Conservation (phyloP, 2,329 filamentous ascomycete genomes). For the Fusarium fujikuroi region DNA sequence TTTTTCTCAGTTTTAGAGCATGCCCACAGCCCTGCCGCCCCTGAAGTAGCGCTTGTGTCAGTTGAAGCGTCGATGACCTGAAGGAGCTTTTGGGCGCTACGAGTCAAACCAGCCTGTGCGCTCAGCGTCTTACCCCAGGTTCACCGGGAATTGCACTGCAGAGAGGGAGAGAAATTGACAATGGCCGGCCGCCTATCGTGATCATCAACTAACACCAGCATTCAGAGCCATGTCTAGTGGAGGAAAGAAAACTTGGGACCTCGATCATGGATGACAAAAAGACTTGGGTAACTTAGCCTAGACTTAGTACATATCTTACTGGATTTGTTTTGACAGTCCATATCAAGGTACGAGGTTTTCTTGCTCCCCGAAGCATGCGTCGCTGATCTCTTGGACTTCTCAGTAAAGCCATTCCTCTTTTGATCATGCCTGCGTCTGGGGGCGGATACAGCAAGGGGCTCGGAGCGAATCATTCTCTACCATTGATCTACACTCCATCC, state of each 20-base stretch:
- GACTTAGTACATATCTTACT: not conserved
- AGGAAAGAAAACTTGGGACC: not conserved
- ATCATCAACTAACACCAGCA: conserved; percentile 24
- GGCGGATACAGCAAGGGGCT: conserved; percentile 26
- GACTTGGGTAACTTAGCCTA: fast-evolving
- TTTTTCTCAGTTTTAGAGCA: not conserved
- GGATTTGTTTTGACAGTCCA: not conserved
- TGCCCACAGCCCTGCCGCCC: conserved; percentile 10
- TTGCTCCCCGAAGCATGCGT: conserved; percentile 11
- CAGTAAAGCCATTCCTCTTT: conserved; percentile 36
- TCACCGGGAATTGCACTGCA: conserved; percentile 20
- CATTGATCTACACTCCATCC: conserved; percentile 36
- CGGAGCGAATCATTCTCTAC: conserved; percentile 36
- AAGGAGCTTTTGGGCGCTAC: conserved; percentile 14
- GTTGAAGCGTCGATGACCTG: conserved; percentile 26
- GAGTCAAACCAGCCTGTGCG: conserved; percentile 28
- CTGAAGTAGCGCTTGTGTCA: conserved; percentile 31
- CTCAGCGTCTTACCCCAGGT: conserved; percentile 26
- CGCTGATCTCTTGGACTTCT: conserved; percentile 24
- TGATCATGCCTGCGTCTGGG: conserved; percentile 32
- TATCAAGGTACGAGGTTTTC: not conserved
- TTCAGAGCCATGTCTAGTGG: conserved; percentile 11
- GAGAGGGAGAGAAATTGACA: conserved; percentile 13
- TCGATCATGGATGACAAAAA: not conserved
- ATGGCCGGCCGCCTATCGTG: conserved; percentile 33